Evolutionary conservation across 495 filamentous ascomycete species (phyloP).

Genomic region (Parathielavia appendiculata): DNA sequence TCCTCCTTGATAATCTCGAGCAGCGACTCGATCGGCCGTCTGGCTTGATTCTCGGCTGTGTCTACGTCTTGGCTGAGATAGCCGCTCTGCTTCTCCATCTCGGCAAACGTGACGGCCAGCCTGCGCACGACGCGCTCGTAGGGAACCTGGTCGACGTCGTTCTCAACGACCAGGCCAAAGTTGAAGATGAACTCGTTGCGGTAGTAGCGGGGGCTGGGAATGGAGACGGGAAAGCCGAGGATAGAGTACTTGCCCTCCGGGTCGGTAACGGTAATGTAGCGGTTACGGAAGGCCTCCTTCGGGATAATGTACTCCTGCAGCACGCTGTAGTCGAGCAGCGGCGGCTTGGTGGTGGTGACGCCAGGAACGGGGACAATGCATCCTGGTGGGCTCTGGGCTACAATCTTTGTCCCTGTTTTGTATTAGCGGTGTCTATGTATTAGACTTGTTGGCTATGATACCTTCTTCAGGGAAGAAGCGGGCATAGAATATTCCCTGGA

Average conservation of each 20-base stretch:
- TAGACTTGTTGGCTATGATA: constrained; percentile 29
- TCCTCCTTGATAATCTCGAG: constrained; percentile 92
- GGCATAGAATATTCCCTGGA: constrained; percentile 93
- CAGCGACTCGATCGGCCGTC: constrained; percentile 68
- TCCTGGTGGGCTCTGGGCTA: constrained; percentile 67
- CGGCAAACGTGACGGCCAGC: constrained; percentile 76
- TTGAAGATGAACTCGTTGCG: constrained; percentile 99
- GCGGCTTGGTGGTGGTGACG: constrained; percentile 49
- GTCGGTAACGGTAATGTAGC: constrained; percentile 71
- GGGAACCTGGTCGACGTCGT: constrained; percentile 57
- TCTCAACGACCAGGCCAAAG: constrained; percentile 74
- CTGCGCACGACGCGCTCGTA: constrained; percentile 83
- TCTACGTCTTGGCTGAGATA: constrained; percentile 60
- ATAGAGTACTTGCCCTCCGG: constrained; percentile 70
- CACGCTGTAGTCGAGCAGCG: constrained; percentile 75
- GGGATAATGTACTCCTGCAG: constrained; percentile 89
- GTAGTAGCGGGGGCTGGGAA: constrained; percentile 66
- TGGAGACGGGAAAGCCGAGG: constrained; percentile 83
- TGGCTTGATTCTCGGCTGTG: constrained; percentile 22
- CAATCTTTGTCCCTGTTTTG: constrained; percentile 64
- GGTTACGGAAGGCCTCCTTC: constrained; percentile 82
- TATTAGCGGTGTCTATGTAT: not conserved
- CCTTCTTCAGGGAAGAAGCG: constrained; percentile 88
- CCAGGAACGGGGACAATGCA: constrained; percentile 61
- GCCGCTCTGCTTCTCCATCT: constrained; percentile 78